Evolutionary conservation across 208 protist species (phyloP), one percentile per base, ranked within the genome.

Genomic region (Tetramitus jugosus): DNA sequence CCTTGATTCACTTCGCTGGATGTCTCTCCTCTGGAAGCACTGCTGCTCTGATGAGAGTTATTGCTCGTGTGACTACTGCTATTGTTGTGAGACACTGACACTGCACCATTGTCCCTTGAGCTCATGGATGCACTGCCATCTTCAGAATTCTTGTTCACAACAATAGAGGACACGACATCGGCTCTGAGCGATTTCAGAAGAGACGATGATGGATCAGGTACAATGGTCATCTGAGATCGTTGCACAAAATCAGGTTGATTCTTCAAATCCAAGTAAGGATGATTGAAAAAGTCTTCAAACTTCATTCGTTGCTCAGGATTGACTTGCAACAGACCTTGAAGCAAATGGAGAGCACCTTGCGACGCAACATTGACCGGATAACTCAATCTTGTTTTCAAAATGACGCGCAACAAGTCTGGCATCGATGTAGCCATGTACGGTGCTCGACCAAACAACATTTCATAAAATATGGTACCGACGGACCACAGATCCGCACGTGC

Each of bases 401-500:
- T n/a, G n/a, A n/a, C n/a, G 49, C 49, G 43, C 42, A 83, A 82
- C 20, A 82, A 84, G 43, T 89, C 85, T 52, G 77, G 8, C n/a
- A 75, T 52, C 37, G 29, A 33, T 14, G 62, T n/a, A 65, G 81
- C 60, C 29, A 80, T 40, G 42, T 80, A 88, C 1, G 86, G 86
- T n/a, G 84, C 80, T 43, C 80, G 71, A 35, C 86, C 88, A 60
- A 81, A 85, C 69, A 93, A 79, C 76, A 93, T 82, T 85, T 91
- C 90, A 69, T 88, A 89, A 80, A 93, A 79, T 62, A 93, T 88
- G 78, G 91, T 85, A 8, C 90, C 90, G 3, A 84, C 80, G 20
- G 87, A 84, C 83, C 87, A 93, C 35, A 93, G 85, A 62, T 93
- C 90, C 1, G 89, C 87, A 40, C 87, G 85, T 80, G 83, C 86